Evolutionary conservation across 805 yeast genomes (phyloP).

Genomic region (Danielozyma ontarioensis): DNA sequence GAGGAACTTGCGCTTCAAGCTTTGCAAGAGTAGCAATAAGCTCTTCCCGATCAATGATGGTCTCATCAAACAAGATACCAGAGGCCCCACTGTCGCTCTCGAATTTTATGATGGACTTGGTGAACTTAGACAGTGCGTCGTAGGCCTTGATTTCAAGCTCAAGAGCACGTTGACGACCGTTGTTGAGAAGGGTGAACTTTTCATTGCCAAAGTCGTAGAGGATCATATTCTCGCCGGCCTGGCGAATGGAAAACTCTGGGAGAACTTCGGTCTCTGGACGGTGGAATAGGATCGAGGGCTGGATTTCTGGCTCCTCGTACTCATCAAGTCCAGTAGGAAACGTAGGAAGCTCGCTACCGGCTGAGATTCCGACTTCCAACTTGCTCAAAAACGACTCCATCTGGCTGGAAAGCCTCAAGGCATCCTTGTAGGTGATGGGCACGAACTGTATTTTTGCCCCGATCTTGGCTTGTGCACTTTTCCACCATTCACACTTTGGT

Average conservation of each 20-base stretch:
- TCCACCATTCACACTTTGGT: conserved; percentile 1
- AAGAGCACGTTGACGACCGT: conserved; percentile 25
- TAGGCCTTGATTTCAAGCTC: conserved; percentile 5
- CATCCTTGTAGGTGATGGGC: conserved; percentile 14
- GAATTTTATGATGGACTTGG: conserved; percentile 6
- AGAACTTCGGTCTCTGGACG: conserved; percentile 3
- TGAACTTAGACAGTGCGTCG: conserved; percentile 1
- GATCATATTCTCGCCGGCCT: conserved; percentile 27
- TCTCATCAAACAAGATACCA: conserved; percentile 16
- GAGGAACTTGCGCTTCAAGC: conserved; percentile 17
- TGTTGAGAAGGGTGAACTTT: conserved; percentile 21
- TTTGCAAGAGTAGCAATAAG: conserved; percentile 4
- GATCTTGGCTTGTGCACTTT: not conserved
- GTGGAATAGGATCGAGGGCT: conserved; percentile 3
- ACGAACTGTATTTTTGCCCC: conserved; percentile 13
- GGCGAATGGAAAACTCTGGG: conserved; percentile 14
- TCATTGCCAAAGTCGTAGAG: conserved; percentile 24
- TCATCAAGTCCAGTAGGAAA: not conserved
- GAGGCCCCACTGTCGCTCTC: conserved; percentile 20
- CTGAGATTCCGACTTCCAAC: conserved; percentile 1
- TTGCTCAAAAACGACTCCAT: conserved; percentile 11
- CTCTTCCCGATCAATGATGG: conserved; percentile 7
- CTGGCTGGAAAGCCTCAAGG: conserved; percentile 11
- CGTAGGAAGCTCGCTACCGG: not conserved
- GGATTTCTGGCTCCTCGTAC: not conserved